Conservation (phyloP, 2,329 filamentous ascomycete genomes). For the Nectriaceae sp. region DNA sequence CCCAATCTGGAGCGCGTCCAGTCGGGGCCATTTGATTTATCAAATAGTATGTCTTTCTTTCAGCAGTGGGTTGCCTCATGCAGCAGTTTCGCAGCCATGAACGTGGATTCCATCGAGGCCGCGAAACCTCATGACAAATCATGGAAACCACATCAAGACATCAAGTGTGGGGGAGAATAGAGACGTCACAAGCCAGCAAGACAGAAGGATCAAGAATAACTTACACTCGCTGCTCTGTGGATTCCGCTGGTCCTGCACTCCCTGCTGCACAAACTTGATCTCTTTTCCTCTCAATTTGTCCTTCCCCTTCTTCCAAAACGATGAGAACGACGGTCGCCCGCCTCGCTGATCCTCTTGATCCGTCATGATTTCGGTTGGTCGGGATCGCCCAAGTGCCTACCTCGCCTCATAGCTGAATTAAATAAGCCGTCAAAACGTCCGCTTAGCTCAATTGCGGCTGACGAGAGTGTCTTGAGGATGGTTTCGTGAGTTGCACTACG, state of each 20-base stretch:
- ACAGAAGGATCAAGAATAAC: constrained; percentile 9
- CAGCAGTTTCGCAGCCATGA: not conserved
- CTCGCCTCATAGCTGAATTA: not conserved
- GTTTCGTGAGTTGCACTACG: no score
- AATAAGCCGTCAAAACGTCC: no score
- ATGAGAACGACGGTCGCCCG: constrained; percentile 46
- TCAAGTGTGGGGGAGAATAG: not conserved
- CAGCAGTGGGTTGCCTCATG: not conserved
- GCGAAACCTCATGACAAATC: constrained; percentile 1
- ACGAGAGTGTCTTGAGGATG: no score
- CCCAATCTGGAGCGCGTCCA: no score
- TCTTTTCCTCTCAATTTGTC: constrained; percentile 31
- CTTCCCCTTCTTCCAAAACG: constrained; percentile 49
- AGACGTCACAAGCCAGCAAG: not conserved
- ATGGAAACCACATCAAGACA: not conserved
- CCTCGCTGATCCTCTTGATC: constrained; percentile 17
- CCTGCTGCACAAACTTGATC: constrained; percentile 15
- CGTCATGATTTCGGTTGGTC: constrained; percentile 13
- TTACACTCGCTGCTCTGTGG: constrained; percentile 27
- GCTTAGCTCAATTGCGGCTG: no score
- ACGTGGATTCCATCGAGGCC: not conserved
- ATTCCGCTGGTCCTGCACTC: constrained; percentile 2
- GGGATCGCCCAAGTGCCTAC: not conserved
- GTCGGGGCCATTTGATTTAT: no score
- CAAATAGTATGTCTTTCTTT: no score